Conservation (phyloP, 345 rosid genomes). For the Xanthoceras sorbifolium region DNA sequence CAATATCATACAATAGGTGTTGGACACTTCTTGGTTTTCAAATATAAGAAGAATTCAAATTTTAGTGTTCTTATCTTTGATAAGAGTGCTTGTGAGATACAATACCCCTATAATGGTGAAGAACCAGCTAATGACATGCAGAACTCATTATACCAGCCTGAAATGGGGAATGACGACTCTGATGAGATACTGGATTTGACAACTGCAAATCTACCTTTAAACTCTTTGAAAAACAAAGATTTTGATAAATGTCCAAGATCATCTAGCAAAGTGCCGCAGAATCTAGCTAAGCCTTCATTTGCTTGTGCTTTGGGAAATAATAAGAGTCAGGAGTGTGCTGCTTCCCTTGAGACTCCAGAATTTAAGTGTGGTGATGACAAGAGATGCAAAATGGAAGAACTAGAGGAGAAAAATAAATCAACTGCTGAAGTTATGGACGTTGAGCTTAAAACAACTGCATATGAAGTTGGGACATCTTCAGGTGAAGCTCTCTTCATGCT, state of each 20-base stretch:
- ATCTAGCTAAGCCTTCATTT: background rate
- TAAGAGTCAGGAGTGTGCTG: no score
- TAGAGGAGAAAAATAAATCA: conserved; percentile 4
- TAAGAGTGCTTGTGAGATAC: conserved; percentile 40
- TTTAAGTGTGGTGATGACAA: background rate
- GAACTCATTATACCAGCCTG: no score
- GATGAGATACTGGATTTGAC: no score
- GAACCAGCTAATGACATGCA: no score
- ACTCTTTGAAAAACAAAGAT: conserved; percentile 26
- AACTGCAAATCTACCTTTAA: background rate
- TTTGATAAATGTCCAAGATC: conserved; percentile 8
- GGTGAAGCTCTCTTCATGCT: background rate
- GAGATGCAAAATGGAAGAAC: conserved; percentile 16
- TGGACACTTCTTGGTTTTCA: conserved; percentile 42
- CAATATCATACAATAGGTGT: conserved; percentile 33
- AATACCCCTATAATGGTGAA: conserved; percentile 25
- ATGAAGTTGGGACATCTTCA: background rate
- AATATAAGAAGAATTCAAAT: conserved; percentile 35
- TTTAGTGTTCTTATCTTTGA: conserved; percentile 42
- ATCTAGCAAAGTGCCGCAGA: conserved; percentile 21
- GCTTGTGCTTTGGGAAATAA: no score
- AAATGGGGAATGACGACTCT: conserved; percentile 17
- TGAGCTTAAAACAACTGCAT: conserved; percentile 23
- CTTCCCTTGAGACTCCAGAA: background rate
- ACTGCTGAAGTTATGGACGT: background rate